Base-by-base conservation (phyloP, 768 basidiomycete genomes). In the Paxillus ammoniavirescens region DNA sequence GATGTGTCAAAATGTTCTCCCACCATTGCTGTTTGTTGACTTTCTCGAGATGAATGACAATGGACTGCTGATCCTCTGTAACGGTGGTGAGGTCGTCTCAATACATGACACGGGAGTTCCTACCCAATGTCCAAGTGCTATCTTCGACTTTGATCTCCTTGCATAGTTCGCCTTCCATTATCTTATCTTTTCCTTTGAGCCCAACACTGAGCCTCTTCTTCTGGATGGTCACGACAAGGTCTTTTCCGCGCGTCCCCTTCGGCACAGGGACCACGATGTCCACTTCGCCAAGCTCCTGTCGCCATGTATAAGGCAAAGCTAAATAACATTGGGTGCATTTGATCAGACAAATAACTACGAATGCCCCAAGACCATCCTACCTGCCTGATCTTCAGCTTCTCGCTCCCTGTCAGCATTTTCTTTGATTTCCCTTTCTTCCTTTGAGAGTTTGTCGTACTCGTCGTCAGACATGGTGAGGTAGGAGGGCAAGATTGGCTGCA, bases 51-150 rank as follows among this genome's bases (percentile, higher is more conserved):
- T 93, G 89, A 47, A 96, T 76, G 15, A 81, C 74, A 49, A 96
- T 74, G 8, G 74, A 73, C 54, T 86, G 75, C 59, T 87, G 85
- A 68, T 95, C 93, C 77, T 92, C 92, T 95, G 59, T 17, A 17
- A 49, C 15, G 18, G 44, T n/a, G 41, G 45, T 65, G 10, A 64
- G 41, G 26, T 33, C 42, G 45, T n/a, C 14, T 18, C 48, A 33
- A 41, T 17, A 35, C 42, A 30, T n/a, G 33, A 49, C n/a, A n/a
- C 14, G 8, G 4, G 2, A 3, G 26, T 30, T 40, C 40, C 78
- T 84, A 95, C 95, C 86, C 36, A 98, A 68, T 7, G 91, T 94
- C 97, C 97, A 98, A 13, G 94, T 96, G 54, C 93, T 96, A 43
- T 98, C 97, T 58, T 97, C 97, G 45, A 97, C 77, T 65, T 95